Base-by-base conservation (phyloP, 2,329 filamentous ascomycete species). In the Pseudogymnoascus sp. region DNA sequence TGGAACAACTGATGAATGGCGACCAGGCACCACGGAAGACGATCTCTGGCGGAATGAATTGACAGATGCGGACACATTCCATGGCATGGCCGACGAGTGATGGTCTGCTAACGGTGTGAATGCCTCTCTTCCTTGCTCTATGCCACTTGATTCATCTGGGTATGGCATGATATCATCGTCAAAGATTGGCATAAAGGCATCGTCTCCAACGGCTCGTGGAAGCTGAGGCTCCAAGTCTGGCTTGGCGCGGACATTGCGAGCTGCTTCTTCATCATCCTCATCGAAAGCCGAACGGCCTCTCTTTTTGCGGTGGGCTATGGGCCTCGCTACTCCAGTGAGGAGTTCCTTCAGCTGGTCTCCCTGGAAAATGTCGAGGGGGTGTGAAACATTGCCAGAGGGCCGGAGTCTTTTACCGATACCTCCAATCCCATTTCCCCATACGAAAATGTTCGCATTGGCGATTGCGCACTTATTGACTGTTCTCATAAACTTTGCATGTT, bases 111-210 rank as follows among this genome's bases (percentile, higher is more conserved):
- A 80, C 6, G 83, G 81, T 0, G 83, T 80, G 0, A 79, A 82
- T 1, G 83, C 87, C 41, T 89, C 84, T 73, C 90, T 84, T 18
- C 86, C 89, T 22, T 90, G 73, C 71, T 95, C 91, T 18, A 87
- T 72, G 7, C 81, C 81, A 65, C 62, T 61, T 20, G 20, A 39
- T 1, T 63, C 63, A n/a, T 54, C 43, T 39, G 16, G 58, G 12
- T 59, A 58, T 33, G 28, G 58, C 41, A 62, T 64, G 38, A 25
- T 16, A 7, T 60, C 57, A 57, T 75, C 65, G 70, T 76, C 71
- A 16, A 79, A 74, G 18, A 78, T 72, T n/a, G 73, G 74, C 6
- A 76, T 66, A 1, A 73, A 68, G 41, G 71, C 71, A 22, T 74
- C 68, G 35, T 70, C 63, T 63, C 61, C 65, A 9, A 20, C 47